Conservation (phyloP, 768 basidiomycete genomes). For the Tulasnella sp. region DNA sequence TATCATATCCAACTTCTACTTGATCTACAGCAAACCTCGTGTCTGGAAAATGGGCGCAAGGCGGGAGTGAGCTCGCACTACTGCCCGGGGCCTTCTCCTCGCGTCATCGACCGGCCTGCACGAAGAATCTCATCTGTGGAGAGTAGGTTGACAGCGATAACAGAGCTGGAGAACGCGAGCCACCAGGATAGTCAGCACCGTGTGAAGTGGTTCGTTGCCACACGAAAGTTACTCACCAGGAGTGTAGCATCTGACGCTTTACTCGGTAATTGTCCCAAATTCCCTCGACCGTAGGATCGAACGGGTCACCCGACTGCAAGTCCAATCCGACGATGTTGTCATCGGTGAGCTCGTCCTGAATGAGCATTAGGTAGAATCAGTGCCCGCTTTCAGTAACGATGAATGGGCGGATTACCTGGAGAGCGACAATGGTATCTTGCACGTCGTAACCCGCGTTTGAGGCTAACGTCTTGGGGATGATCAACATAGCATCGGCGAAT, state of each 20-base stretch:
- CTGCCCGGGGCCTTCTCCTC: slow-evolving; percentile 13
- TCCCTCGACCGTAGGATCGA: slow-evolving; percentile 91
- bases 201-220: too few relatives aligned
- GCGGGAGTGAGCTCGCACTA: slow-evolving; percentile 16
- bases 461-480: slow-evolving; percentile 94
- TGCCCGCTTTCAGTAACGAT: too few relatives aligned
- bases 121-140: slow-evolving; percentile 94
- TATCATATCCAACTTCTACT: too few relatives aligned
- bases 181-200: too few relatives aligned
- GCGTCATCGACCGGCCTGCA: slow-evolving; percentile 47
- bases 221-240: slow-evolving; percentile 54
- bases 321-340: slow-evolving; percentile 90
- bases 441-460: slow-evolving; percentile 96
- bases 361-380: slow-evolving; percentile 12
- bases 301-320: slow-evolving; percentile 86
- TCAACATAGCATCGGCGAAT: slow-evolving; percentile 85
- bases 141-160: slow-evolving; percentile 89
- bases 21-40: too few relatives aligned
- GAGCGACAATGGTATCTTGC: slow-evolving; percentile 82
- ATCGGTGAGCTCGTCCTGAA: slow-evolving; percentile 83
- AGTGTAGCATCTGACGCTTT: slow-evolving; percentile 97
- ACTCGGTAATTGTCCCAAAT: slow-evolving; percentile 99
- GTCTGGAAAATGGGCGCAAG: too few relatives aligned
- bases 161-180: slow-evolving; percentile 48
- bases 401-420: too few relatives aligned